phyloP scores from a whole-genome alignment of 495 filamentous ascomycete species.

The Podospora tetraspora region DNA sequence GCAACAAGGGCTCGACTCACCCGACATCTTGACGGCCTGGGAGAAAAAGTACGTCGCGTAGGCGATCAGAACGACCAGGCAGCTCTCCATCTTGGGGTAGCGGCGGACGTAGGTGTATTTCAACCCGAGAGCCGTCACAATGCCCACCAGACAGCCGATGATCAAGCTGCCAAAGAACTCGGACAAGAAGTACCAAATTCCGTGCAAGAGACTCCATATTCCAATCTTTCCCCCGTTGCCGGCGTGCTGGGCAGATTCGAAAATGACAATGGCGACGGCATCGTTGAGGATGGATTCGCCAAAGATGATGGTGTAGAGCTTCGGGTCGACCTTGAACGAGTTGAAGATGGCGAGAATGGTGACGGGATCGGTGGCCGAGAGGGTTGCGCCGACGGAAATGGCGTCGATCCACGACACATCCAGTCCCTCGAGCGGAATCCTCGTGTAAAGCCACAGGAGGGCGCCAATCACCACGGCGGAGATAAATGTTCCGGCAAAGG shows the following conservation, averaged over 20 bases:
- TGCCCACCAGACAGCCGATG: conserved; percentile 81
- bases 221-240: conserved; percentile 54
- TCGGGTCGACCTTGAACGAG: conserved; percentile 96
- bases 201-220: conserved; percentile 75
- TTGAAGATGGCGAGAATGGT: conserved; percentile 99
- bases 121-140: conserved; percentile 76
- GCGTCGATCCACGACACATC: conserved; percentile 88
- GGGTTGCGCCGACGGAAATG: conserved; percentile 88
- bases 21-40: conserved; percentile 89
- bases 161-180: conserved; percentile 93
- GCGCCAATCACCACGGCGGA: conserved; percentile 88
- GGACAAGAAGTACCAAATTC: conserved; percentile 87
- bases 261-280: conserved; percentile 95
- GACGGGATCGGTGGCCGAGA: conserved; percentile 94
- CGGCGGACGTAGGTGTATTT: conserved; percentile 91
- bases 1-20: conserved; percentile 47
- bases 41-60: conserved; percentile 98
- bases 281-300: conserved; percentile 98
- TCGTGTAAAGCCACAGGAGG: conserved; percentile 82
- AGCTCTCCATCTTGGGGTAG: conserved; percentile 95
- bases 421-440: conserved; percentile 76
- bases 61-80: conserved; percentile 84
- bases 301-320: conserved; percentile 96
- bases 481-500: conserved; percentile 95
- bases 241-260: conserved; percentile 92